Evolutionary conservation across 352 stramenopile species (phyloP).

Genomic region (Phytophthora pini): DNA sequence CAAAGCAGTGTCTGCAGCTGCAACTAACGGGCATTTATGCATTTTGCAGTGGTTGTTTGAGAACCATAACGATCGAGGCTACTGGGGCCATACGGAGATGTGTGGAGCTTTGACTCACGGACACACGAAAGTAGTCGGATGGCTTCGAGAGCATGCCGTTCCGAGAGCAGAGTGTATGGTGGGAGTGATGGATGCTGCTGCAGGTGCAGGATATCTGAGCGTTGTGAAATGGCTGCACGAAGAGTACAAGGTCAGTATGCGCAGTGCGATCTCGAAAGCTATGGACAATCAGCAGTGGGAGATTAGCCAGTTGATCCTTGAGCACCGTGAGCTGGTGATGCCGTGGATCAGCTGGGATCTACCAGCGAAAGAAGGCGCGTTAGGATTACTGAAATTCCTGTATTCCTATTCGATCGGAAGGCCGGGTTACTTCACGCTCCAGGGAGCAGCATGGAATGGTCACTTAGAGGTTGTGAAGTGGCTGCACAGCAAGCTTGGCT

Average conservation of each 20-base stretch:
- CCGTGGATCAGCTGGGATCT: constrained; percentile 34
- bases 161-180: constrained; percentile 20
- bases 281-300: constrained; percentile 23
- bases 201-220: constrained; percentile 12
- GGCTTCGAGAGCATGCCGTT: constrained; percentile 20
- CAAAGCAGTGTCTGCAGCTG: constrained; percentile 26
- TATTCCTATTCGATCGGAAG: constrained; percentile 19
- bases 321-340: constrained; percentile 23
- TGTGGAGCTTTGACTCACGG: constrained; percentile 17
- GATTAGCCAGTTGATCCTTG: constrained; percentile 26
- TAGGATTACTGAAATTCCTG: constrained; percentile 30
- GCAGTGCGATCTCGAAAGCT: constrained; percentile 16
- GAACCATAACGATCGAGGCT: constrained; percentile 18
- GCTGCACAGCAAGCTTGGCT: constrained; percentile 14
- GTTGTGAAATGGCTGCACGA: constrained; percentile 30
- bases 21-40: constrained; percentile 16
- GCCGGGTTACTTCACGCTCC: constrained; percentile 19
- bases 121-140: constrained; percentile 15
- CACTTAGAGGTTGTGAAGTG: constrained; percentile 30
- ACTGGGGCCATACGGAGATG: constrained; percentile 28
- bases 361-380: constrained; percentile 18
- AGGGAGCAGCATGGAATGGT: constrained; percentile 22
- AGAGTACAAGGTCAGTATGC: constrained; percentile 16
- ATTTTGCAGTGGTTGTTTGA: constrained; percentile 33
- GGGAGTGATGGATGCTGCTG: constrained; percentile 31